A percentile compares a stretch with the other conserved stretches of the same genome.
Conservation (phyloP, 805 yeast species). For the Barnettozyma wickerhamii region DNA sequence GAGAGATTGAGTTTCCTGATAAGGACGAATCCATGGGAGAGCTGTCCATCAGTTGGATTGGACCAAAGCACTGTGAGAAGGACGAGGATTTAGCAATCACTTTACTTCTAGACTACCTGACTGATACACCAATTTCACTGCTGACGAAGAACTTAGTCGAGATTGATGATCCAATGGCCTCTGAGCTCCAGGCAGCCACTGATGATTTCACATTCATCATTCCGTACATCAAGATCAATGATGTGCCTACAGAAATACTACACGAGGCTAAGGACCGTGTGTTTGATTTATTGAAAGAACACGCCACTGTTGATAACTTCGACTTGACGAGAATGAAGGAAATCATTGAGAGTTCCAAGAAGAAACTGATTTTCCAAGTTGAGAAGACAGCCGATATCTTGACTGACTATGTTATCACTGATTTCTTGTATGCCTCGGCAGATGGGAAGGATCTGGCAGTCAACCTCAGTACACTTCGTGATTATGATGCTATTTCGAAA, state of each 20-base stretch:
- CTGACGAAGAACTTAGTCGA: constrained; percentile 72
- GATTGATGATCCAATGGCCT: constrained; percentile 75
- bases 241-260: constrained; percentile 71
- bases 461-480: constrained; percentile 53
- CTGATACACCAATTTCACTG: constrained; percentile 73
- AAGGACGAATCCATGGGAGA: constrained; percentile 83
- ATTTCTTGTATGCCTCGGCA: constrained; percentile 72
- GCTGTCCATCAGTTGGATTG: constrained; percentile 70
- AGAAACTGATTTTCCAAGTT: constrained; percentile 54
- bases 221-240: constrained; percentile 51
- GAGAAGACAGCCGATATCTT: constrained; percentile 62
- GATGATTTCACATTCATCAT: constrained; percentile 68
- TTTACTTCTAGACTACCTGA: constrained; percentile 65
- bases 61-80: constrained; percentile 56
- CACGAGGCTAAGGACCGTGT: constrained; percentile 49
- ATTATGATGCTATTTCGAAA: constrained; percentile 42
- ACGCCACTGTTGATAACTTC: constrained; percentile 43
- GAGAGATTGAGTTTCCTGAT: constrained; percentile 78
- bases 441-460: constrained; percentile 54
- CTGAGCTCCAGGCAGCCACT: constrained; percentile 61
- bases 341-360: constrained; percentile 58
- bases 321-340: constrained; percentile 66
- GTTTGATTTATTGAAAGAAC: constrained; percentile 47
- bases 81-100: constrained; percentile 65
- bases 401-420: constrained; percentile 65